phyloP scores from a whole-genome alignment of 305 asterid species.

The Fraxinus albicans region DNA sequence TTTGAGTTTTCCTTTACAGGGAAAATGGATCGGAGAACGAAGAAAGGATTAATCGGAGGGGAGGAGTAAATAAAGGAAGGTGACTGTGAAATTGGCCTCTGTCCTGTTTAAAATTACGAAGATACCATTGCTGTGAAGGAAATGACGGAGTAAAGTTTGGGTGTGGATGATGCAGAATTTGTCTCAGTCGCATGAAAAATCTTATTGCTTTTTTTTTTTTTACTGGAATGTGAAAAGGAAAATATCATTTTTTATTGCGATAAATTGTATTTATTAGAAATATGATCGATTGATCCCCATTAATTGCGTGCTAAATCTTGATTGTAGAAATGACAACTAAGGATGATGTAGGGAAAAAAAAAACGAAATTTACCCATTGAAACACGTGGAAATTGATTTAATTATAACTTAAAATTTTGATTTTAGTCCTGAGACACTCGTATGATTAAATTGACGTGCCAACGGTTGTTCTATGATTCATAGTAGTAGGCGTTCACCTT shows the following conservation, averaged over 20 bases:
- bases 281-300: too few species aligned
- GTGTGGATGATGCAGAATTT: background rate
- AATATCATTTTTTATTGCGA: background rate
- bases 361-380: too few species aligned
- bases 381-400: background rate
- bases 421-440: background rate
- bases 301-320: too few species aligned
- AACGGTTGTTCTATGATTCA: background rate
- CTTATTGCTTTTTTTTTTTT: background rate
- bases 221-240: background rate
- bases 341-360: too few species aligned
- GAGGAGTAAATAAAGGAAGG: conserved; percentile 7
- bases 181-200: background rate
- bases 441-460: background rate
- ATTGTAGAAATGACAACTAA: too few species aligned
- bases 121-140: conserved; percentile 18
- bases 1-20: background rate
- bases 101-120: conserved; percentile 5
- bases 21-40: background rate
- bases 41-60: background rate
- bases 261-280: too few species aligned
- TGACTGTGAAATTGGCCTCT: conserved; percentile 10
- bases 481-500: background rate
- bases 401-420: too few species aligned
- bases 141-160: background rate